Evolutionary conservation across 441 rosid species (phyloP), one percentile per base, ranked within the genome.

Genomic region (Croton setiger): DNA sequence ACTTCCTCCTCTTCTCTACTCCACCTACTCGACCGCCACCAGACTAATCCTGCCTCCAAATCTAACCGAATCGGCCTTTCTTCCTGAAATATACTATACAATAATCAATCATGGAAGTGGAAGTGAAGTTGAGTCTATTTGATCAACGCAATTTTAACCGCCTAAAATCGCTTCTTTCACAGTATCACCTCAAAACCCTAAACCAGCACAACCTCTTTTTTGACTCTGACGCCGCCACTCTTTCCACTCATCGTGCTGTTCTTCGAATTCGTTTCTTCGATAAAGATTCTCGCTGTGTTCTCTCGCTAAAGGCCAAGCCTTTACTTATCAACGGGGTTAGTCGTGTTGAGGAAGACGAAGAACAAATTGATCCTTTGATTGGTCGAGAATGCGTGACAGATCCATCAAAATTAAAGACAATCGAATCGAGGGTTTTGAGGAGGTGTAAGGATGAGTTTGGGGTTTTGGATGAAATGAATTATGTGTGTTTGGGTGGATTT

Each of bases 321-420:
- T 69, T 80, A 33, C 70, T 91, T 12, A 64, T 77, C 17, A 72
- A 91, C 20, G 96, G 97, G 39, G 83, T 89, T 7, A 89, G 98
- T 53, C 91, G 89, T 17, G 93, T 93, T 7, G 95, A 87, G 60
- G 96, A 93, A 75, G 92, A 89, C 61, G 93, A 89, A 74, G 98
- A 88, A 76, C 88, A 87, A 1, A 55, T 91, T 52, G 88, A 88
- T 1, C 78, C 77, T 0, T 68, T 4, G 1, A 12, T 72, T 2
- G 92, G 74, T 0, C 64, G 78, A 36, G 79, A 79, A 35, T 87
- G 90, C 60, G 85, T 82, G 14, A 79, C 74, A 0, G 82, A 85
- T 0, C 86, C 90, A 10, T 47, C 17, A 0, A 83, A 75, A 79
- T 67, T 91, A 35, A 69, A 69, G 4, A 66, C 52, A 41, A 36